phyloP scores from a whole-genome alignment of 805 yeast genomes.

The Ogataea pignaliae region DNA sequence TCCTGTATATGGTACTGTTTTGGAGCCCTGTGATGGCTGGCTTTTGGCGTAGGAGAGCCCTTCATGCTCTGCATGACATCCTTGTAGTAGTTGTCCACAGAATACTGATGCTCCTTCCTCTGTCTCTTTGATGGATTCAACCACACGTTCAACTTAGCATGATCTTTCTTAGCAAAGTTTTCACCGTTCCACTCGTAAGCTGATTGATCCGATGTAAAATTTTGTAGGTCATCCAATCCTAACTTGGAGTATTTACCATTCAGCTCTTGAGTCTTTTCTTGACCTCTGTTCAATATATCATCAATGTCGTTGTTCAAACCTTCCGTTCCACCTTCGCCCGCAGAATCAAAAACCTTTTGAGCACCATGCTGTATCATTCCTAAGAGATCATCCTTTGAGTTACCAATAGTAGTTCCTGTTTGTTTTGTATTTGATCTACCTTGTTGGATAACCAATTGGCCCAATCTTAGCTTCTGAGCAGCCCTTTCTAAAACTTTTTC shows the following conservation, averaged over 20 bases:
- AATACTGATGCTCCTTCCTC: slow-evolving; percentile 72
- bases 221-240: slow-evolving; percentile 91
- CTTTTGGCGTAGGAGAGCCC: slow-evolving; percentile 36
- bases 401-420: slow-evolving; percentile 42
- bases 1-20: slow-evolving; percentile 62
- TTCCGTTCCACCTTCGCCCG: slow-evolving; percentile 16
- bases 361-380: slow-evolving; percentile 99
- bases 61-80: slow-evolving; percentile 50
- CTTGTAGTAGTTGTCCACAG: slow-evolving; percentile 71
- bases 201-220: slow-evolving; percentile 75
- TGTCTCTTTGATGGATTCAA: slow-evolving; percentile 73
- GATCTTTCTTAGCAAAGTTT: slow-evolving; percentile 60
- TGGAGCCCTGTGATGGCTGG: slow-evolving; percentile 49
- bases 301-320: slow-evolving; percentile 72
- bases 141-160: slow-evolving; percentile 49
- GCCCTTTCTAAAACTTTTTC: slow-evolving; percentile 96
- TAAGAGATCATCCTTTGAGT: slow-evolving; percentile 75
- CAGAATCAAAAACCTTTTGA: slow-evolving; percentile 67
- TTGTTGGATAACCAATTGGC: slow-evolving; percentile 93
- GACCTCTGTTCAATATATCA: slow-evolving; percentile 72
- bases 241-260: slow-evolving; percentile 79
- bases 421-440: slow-evolving; percentile 57
- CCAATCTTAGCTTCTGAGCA: slow-evolving; percentile 86
- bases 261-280: slow-evolving; percentile 71
- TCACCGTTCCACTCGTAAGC: slow-evolving; percentile 98